phyloP scores from a whole-genome alignment of 176 grass and related monocot genomes.

The Bolboschoenus planiculmis region DNA sequence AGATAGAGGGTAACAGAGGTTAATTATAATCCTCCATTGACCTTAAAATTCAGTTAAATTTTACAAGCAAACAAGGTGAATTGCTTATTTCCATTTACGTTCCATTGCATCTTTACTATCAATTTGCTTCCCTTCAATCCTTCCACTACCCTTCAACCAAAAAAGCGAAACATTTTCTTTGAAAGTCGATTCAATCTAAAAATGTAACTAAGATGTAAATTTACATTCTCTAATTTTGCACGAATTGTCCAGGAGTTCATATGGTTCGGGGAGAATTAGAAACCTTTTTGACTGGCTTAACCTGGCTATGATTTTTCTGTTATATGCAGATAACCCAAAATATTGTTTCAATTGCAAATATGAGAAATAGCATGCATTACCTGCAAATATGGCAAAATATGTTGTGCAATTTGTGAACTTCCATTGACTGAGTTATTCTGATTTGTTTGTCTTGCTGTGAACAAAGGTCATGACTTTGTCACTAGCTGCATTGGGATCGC shows the following conservation, averaged over 20 bases:
- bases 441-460: constrained; percentile 8
- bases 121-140: not conserved
- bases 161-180: not conserved
- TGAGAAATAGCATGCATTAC: not conserved
- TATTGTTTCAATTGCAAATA: not conserved
- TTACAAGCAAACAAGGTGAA: not conserved
- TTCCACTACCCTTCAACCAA: not conserved
- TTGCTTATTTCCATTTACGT: not conserved
- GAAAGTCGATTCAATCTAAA: not conserved
- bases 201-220: not conserved
- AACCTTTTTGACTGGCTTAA: not conserved
- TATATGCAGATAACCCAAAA: not conserved
- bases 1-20: not conserved
- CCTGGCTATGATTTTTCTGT: not conserved
- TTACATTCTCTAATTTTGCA: not conserved
- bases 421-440: not conserved
- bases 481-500: constrained; percentile 75
- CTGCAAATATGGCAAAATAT: not conserved
- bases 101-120: not conserved
- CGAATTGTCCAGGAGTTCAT: not conserved
- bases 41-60: not conserved
- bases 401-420: not conserved
- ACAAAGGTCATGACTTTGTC: constrained; percentile 92
- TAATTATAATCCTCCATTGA: not conserved
- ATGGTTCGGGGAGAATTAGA: not conserved